phyloP scores from a whole-genome alignment of 2,329 filamentous ascomycete genomes.

The Pseudogymnoascus sp. region DNA sequence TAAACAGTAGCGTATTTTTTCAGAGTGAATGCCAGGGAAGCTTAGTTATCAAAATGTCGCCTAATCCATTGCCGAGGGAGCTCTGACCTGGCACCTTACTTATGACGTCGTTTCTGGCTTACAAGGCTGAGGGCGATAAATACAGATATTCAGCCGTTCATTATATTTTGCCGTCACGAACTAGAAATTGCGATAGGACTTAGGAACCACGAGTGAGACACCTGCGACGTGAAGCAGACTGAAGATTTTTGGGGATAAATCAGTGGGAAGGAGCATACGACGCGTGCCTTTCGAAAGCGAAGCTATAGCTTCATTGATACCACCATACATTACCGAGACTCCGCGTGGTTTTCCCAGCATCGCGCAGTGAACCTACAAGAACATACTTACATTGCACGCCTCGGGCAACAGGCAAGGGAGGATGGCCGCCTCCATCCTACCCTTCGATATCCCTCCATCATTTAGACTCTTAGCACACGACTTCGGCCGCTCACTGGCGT shows the following conservation, averaged over 20 bases:
- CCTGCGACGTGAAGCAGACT: background rate
- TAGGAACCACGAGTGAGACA: background rate
- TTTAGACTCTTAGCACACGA: conserved; percentile 24
- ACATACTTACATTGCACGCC: background rate
- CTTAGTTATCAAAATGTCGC: background rate
- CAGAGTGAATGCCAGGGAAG: background rate
- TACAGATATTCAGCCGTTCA: background rate
- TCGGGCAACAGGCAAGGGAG: background rate
- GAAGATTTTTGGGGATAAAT: background rate
- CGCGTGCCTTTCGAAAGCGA: too few species aligned
- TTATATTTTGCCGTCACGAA: background rate
- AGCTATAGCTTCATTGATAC: background rate
- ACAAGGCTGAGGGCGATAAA: background rate
- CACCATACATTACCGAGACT: background rate
- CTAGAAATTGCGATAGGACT: background rate
- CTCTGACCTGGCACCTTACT: background rate
- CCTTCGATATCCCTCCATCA: conserved; percentile 18
- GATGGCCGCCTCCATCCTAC: conserved; percentile 13
- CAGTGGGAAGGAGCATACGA: background rate
- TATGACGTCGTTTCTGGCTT: background rate
- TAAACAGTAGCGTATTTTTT: too few species aligned
- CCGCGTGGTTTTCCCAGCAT: background rate
- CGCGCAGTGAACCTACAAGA: background rate
- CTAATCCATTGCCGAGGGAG: background rate
- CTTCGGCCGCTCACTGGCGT: conserved; percentile 21